phyloP scores from a whole-genome alignment of 441 rosid genomes.

The Brassica balearica region DNA sequence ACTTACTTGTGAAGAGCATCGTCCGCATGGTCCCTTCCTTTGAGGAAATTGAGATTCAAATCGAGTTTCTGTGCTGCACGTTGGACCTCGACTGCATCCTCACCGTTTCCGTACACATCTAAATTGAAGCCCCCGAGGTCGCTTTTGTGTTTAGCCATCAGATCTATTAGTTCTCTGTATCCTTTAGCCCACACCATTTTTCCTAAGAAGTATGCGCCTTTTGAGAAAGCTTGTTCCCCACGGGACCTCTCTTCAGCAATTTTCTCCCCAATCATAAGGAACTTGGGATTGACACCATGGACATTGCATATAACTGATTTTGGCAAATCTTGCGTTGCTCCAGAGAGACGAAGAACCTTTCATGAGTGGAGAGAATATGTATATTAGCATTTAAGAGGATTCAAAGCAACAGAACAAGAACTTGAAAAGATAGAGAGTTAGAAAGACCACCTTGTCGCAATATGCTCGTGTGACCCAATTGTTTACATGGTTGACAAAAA shows the following conservation, averaged over 20 bases:
- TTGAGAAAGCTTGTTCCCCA: conserved; percentile 92
- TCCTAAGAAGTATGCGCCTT: conserved; percentile 95
- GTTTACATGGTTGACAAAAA: conserved; percentile 91
- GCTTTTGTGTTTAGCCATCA: conserved; percentile 72
- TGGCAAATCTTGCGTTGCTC: conserved; percentile 94
- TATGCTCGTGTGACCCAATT: conserved; percentile 88
- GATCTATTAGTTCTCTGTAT: conserved; percentile 88
- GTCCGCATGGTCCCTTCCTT: conserved; percentile 95
- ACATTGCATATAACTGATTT: conserved; percentile 94
- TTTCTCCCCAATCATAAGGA: conserved; percentile 87
- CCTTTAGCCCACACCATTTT: conserved; percentile 99
- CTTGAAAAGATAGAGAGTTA: conserved; percentile 1
- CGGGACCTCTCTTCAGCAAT: conserved; percentile 79
- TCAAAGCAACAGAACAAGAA: conserved; percentile 22
- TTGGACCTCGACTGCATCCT: conserved; percentile 89
- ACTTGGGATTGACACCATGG: conserved; percentile 96
- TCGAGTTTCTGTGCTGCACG: conserved; percentile 68
- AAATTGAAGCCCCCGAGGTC: conserved; percentile 85
- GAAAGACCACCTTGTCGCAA: conserved; percentile 76
- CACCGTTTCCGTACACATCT: conserved; percentile 97
- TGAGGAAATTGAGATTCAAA: conserved; percentile 84
- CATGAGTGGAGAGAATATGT: conserved; percentile 8
- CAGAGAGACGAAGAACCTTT: conserved; percentile 97
- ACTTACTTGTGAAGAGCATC: conserved; percentile 89
- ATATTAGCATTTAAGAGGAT: conserved; percentile 20